These are phyloP conservation scores for Boeremia exigua DNA, from an alignment of 2,329 filamentous ascomycete species.

Conservation along the genomic window DNA sequence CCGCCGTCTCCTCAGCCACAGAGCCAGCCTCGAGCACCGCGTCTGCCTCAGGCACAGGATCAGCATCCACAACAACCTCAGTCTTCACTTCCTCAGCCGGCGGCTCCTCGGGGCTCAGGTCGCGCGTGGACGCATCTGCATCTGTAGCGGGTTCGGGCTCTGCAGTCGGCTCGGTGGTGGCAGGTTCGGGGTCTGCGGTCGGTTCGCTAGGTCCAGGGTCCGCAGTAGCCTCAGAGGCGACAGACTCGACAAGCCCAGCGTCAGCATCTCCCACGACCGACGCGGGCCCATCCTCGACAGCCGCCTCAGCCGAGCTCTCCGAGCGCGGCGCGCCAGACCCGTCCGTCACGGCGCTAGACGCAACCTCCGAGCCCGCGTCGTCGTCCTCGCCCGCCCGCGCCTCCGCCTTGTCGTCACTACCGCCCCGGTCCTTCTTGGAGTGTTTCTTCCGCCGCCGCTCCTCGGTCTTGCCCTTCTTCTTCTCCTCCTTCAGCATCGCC, in stretches of 20 bases:
- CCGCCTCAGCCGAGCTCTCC: neutral
- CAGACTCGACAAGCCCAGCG: neutral
- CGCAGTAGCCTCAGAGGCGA: neutral
- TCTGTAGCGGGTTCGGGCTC: no score
- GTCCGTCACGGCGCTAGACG: neutral
- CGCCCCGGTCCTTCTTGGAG: constrained; percentile 27
- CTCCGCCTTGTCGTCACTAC: constrained; percentile 7
- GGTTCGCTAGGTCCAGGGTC: neutral
- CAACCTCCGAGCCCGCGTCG: constrained; percentile 19
- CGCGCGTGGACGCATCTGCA: no score
- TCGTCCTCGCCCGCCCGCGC: constrained; percentile 23
- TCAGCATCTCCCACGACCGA: neutral
- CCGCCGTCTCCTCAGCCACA: neutral
- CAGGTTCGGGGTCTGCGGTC: neutral
- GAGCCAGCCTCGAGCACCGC: no score
- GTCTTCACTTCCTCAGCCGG: no score
- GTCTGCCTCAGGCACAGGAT: no score
- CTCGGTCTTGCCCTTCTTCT: constrained; percentile 21
- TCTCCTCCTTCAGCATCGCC: no score
- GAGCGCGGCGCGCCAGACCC: neutral
- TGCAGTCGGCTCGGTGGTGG: no score
- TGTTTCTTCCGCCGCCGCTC: constrained; percentile 38
- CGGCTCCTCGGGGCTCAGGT: no score
- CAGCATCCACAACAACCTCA: no score
- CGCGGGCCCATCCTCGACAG: neutral